Conservation (phyloP, 225 moss, liverwort and hornwort genomes). For the Ulota crispa region DNA sequence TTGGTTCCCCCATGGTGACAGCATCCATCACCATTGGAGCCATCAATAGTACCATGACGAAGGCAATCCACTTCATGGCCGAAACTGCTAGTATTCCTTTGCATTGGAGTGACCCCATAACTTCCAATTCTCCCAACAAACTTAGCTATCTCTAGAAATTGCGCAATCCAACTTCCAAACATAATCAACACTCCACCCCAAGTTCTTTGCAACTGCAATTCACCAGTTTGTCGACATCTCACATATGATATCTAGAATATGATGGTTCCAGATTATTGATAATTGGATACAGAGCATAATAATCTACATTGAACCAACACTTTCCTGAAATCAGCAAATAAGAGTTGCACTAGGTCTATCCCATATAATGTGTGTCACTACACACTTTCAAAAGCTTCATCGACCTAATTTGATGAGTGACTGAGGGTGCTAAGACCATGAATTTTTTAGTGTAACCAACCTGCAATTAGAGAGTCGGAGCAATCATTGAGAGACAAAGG, state of each 20-base stretch:
- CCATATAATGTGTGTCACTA: no score
- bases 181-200: background rate
- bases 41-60: background rate
- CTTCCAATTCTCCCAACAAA: background rate
- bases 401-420: background rate
- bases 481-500: conserved; percentile 1
- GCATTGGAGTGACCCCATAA: background rate
- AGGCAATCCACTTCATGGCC: background rate
- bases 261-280: background rate
- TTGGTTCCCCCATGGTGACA: background rate
- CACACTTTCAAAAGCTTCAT: background rate
- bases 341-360: background rate
- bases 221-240: background rate
- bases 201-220: background rate
- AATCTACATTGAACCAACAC: background rate
- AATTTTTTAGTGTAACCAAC: background rate
- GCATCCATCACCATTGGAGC: background rate
- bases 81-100: background rate
- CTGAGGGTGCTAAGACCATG: background rate
- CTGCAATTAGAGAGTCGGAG: background rate
- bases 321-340: background rate
- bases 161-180: background rate
- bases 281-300: background rate
- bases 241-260: background rate
- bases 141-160: background rate